Evolutionary conservation across 306 rosid species (phyloP), one percentile per base, ranked within the genome.

Genomic region (Prinsepia uniflora): DNA sequence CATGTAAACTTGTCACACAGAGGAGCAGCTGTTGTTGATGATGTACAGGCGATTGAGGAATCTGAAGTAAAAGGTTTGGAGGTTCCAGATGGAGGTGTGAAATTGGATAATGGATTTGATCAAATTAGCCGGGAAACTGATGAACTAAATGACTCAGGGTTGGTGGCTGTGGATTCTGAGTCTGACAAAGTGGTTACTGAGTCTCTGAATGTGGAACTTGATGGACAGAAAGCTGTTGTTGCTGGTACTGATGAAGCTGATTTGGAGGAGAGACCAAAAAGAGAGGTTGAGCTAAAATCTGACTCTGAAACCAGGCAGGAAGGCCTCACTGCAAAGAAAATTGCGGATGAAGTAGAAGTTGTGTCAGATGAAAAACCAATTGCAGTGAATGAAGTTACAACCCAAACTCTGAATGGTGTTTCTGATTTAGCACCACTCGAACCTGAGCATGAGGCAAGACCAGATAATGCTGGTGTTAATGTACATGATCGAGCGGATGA

Each of bases 101-200:
- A 67, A 46, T 59, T 90, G 72, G 96, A 82, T 43, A 84, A 84
- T 78, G 84, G 76, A 61, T 72, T 84, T 77, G 87, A 68, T 59
- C 67, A 81, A 6, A 80, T 79, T 72, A 67, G 81, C 47, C 10
- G 43, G 39, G 82, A 48, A 55, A 71, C n/a, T 57, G 76, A 78
- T 14, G 82, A 74, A 50, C 65, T 44, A 19, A 72, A 43, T 60
- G 79, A 65, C 55, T 15, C 19, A 5, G 66, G 59, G 75, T 36
- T 68, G 41, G 39, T 73, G 67, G 64, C 47, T 52, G 18, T 57
- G 18, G 79, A 58, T 20, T 10, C 80, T 30, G 72, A 82, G 70
- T 6, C 61, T 75, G 77, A 53, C 46, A 63, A 52, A 47, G 76
- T 52, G 68, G 85, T 69, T 68, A 53, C 56, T 62, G 76, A 61